These are phyloP conservation scores for Lactifluus rugatus DNA, from an alignment of 768 basidiomycete species.

Conservation along the genomic window DNA sequence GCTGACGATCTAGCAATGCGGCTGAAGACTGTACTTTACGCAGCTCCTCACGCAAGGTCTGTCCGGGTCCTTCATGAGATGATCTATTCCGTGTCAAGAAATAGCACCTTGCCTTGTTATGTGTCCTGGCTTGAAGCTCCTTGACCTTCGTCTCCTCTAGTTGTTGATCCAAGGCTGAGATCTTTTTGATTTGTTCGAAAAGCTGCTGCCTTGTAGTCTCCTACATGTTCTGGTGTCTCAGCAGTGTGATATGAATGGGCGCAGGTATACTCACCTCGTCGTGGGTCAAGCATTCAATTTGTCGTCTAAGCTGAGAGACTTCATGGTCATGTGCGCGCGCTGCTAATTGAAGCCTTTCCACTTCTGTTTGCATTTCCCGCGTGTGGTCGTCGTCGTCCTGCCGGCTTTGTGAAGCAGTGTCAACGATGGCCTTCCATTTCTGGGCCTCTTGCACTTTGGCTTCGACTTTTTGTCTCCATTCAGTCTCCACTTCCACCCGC, in stretches of 20 bases:
- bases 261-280: constrained; percentile 48
- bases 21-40: constrained; percentile 93
- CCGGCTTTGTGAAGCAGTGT: constrained; percentile 45
- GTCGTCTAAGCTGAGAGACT: constrained; percentile 44
- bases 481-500: constrained; percentile 75
- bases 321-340: constrained; percentile 40
- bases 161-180: constrained; percentile 49
- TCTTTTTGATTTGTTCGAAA: constrained; percentile 40
- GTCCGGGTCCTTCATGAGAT: constrained; percentile 2
- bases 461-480: constrained; percentile 77
- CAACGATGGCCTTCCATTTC: constrained; percentile 50
- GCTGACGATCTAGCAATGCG: constrained; percentile 77
- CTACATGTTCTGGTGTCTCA: constrained; percentile 25
- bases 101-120: constrained; percentile 57
- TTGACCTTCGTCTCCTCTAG: constrained; percentile 64
- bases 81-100: not conserved
- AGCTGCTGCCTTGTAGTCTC: constrained; percentile 35
- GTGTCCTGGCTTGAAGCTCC: constrained; percentile 58
- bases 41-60: constrained; percentile 89
- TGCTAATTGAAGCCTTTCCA: constrained; percentile 43
- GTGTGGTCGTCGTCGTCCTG: constrained; percentile 49
- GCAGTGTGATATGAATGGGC: not conserved
- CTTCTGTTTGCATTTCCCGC: constrained; percentile 42
- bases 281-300: constrained; percentile 42
- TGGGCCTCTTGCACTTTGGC: constrained; percentile 75